Evolutionary conservation across 352 stramenopile genomes (phyloP).

Genomic region (Phytophthora podocarpi): DNA sequence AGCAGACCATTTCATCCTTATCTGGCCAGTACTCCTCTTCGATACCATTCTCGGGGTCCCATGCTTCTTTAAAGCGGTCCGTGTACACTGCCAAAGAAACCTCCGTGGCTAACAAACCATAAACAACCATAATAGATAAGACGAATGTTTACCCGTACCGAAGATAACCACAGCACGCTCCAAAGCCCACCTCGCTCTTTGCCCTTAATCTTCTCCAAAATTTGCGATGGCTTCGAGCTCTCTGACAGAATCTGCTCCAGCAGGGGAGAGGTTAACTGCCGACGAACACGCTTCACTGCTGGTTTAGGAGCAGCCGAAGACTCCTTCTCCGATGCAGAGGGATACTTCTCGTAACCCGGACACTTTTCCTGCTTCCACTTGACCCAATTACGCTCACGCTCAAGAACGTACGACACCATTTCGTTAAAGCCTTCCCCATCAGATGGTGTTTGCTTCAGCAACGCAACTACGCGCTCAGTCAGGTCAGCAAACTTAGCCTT

Average conservation of each 20-base stretch:
- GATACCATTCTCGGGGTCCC: conserved; percentile 95
- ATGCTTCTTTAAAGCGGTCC: conserved; percentile 91
- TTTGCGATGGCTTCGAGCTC: conserved; percentile 73
- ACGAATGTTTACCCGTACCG: neutral
- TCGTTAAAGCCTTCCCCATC: conserved; percentile 88
- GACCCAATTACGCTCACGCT: conserved; percentile 90
- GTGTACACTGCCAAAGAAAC: conserved; percentile 83
- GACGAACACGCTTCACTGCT: conserved; percentile 33
- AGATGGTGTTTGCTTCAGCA: conserved; percentile 87
- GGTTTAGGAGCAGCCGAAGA: conserved; percentile 25
- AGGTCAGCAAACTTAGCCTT: conserved; percentile 69
- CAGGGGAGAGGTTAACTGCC: conserved; percentile 48
- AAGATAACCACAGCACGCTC: neutral
- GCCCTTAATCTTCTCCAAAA: conserved; percentile 80
- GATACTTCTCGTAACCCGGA: conserved; percentile 72
- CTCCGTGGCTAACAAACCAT: conserved; percentile 46
- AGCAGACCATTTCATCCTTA: conserved; percentile 92
- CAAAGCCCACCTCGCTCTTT: conserved; percentile 50
- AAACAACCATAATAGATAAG: neutral
- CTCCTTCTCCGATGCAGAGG: conserved; percentile 18
- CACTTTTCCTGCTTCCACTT: conserved; percentile 93
- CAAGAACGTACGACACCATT: conserved; percentile 86
- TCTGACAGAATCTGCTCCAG: conserved; percentile 83
- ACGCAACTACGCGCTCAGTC: conserved; percentile 69
- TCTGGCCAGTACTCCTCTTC: conserved; percentile 96